phyloP scores from a whole-genome alignment of 495 filamentous ascomycete genomes.

The Podospora bellae-mahoneyi region DNA sequence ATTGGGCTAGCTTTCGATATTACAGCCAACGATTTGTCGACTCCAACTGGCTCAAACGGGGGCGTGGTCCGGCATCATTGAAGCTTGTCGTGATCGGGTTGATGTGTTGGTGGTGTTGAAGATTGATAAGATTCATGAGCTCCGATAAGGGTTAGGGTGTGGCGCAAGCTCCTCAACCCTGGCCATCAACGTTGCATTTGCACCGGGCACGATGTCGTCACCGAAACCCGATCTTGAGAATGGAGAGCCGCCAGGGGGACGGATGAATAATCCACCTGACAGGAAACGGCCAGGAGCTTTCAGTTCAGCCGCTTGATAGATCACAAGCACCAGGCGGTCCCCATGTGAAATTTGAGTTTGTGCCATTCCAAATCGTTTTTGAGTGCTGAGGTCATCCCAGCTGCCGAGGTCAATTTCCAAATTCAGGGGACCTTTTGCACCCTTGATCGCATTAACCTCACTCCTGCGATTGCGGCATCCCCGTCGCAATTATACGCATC shows the following conservation, averaged over 20 bases:
- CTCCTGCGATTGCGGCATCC: constrained; percentile 1
- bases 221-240: background rate
- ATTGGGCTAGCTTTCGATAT: constrained; percentile 12
- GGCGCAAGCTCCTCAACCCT: background rate
- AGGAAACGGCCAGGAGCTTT: background rate
- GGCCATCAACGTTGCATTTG: background rate
- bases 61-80: background rate
- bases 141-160: constrained; percentile 5
- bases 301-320: background rate
- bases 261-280: background rate
- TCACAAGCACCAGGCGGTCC: background rate
- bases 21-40: background rate
- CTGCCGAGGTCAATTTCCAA: constrained; percentile 2
- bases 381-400: background rate
- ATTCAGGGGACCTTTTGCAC: background rate
- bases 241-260: background rate
- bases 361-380: background rate
- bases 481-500: background rate
- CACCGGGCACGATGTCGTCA: background rate
- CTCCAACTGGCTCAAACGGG: too few relatives aligned
- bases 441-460: background rate
- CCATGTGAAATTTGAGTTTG: background rate
- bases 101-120: background rate
- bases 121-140: background rate
- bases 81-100: background rate